Base-by-base conservation (phyloP, 371 early-diverging fungal genomes). In the Rhizopus arrhizus region DNA sequence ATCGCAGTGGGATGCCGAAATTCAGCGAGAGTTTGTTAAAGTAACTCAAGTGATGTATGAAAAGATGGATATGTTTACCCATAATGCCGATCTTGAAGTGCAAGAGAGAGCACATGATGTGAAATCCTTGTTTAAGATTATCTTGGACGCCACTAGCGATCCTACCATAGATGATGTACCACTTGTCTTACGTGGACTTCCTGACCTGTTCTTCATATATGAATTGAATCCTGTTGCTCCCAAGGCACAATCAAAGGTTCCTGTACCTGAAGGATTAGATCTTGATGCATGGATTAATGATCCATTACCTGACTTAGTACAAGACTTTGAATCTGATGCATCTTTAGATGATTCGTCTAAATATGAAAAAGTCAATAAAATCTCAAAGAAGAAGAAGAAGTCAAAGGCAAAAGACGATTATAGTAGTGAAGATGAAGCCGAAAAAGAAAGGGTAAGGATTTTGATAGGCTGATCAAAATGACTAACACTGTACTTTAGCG, bases 211-310 rank as follows among this genome's bases (percentile, higher is more conserved):
- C 67, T 90, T 90, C 53, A 73, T 75, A 7, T 92, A 90, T 58
- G 96, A 95, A 52, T 77, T 97, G 13, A 95, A 95, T 59, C 96
- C 96, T 1, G 95, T 97, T 0, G 92, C 94, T 3, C 87, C 91
- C n/a, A 92, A 89, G 53, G 95, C 96, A 0, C 96, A 96, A 70
- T 82, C 82, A 58, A 92, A 92, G 67, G 94, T 97, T 0, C 91
- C 93, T 16, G 71, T 94, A 1, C 96, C 95, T 10, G 91, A 92
- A n/a, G 93, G 88, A 10, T 66, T 97, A 56, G 93, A 94, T 65
- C 68, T 96, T 35, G 95, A 95, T 53, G 64, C 83, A 9, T 90
- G 89, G 88, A 92, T 95, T 55, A 80, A 84, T 54, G 84, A 86
- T 11, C 85, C 88, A 8, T 71, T 88, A 10, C 91, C 89, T 4